Evolutionary conservation across 108 stramenopile genomes (phyloP), one percentile per base, ranked within the genome.

Genomic region (Epithemia pelagica): DNA sequence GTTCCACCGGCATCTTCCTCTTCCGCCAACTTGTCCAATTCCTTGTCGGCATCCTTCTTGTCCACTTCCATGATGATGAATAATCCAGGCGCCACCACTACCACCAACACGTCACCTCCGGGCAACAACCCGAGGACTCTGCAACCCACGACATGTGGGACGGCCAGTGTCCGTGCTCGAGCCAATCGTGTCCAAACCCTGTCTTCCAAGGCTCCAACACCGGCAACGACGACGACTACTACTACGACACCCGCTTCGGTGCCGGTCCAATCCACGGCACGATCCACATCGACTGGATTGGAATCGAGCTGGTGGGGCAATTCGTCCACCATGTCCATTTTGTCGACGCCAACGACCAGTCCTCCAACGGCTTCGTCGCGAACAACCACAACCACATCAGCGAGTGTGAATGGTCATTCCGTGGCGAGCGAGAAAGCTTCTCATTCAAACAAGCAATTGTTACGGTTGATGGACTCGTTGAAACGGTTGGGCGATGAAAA

Each of bases 231-330:
- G n/a, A 27, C 30, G 30, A 25, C 30, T 52, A 66, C 78, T 10
- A 59, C 67, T 15, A n/a, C 73, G 55, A 52, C 68, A 30, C 51
- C 56, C 51, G 21, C 56, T 33, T n/a, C 32, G 1, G 3, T 30
- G 15, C 54, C 55, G 19, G 25, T 27, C 1, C 62, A 58, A 7
- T 5, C 37, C 37, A 46, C 37, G 37, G 15, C 15, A 15, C 10
- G 18, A 62, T 55, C 67, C 52, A 24, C 59, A 52, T 15, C 37
- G 5, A 46, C 37, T 46, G 84, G 83, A 24, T 76, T 94, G 56
- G 89, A 89, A 66, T 77, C 80, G 27, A 92, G 88, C 65, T 92
- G 91, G 91, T 92, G 87, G 88, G 91, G 91, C 57, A 82, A 82
- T 64, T 68, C 82, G 5, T 74, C 69, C 52, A 68, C 76, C 37